Evolutionary conservation across 306 rosid species (phyloP).

Genomic region (Prunus padus): DNA sequence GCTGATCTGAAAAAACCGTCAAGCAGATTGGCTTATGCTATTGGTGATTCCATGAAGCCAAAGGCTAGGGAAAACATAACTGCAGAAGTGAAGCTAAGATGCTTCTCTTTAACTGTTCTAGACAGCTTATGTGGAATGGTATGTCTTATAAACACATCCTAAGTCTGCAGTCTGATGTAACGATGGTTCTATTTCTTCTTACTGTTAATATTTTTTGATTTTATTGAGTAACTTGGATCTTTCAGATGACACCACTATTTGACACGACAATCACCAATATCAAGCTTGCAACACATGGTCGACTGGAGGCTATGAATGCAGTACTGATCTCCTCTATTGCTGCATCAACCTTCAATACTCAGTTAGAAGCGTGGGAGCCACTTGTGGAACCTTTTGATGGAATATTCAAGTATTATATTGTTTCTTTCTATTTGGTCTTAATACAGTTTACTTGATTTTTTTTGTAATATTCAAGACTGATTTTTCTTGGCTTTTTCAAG

Average conservation of each 20-base stretch:
- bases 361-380: constrained; percentile 98
- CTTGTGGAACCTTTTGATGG: constrained; percentile 97
- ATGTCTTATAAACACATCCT: constrained; percentile 20
- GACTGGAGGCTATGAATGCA: constrained; percentile 81
- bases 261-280: constrained; percentile 84
- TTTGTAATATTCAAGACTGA: constrained; percentile 15
- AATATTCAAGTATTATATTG: constrained; percentile 74
- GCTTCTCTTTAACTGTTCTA: constrained; percentile 79
- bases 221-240: constrained; percentile 18
- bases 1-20: constrained; percentile 84
- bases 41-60: constrained; percentile 83
- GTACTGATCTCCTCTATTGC: constrained; percentile 91
- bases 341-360: constrained; percentile 92
- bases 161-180: constrained; percentile 16
- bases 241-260: constrained; percentile 90
- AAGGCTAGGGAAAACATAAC: constrained; percentile 79
- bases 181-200: constrained; percentile 13
- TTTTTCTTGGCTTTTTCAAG: constrained; percentile 42
- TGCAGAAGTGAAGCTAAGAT: constrained; percentile 87
- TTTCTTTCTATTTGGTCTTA: constrained; percentile 8
- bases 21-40: constrained; percentile 70
- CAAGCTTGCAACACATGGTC: constrained; percentile 95
- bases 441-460: constrained; percentile 7
- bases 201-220: neutral
- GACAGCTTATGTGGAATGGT: constrained; percentile 98